Base-by-base conservation (phyloP, 2,329 filamentous ascomycete species). In the Zymoseptoria brevis region DNA sequence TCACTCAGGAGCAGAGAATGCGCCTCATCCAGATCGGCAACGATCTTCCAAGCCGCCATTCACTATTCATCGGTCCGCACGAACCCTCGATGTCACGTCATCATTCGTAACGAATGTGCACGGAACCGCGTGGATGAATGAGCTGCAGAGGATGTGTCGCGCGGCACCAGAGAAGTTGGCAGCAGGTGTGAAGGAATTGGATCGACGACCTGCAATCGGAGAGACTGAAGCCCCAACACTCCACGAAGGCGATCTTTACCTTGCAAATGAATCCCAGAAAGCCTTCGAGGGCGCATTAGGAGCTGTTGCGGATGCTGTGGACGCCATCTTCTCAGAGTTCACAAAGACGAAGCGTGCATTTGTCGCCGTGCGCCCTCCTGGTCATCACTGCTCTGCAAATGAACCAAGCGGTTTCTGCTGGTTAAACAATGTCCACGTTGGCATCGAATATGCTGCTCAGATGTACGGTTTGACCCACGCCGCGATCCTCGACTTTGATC, bases 381-480 rank as follows among this genome's bases (percentile, higher is more conserved):
- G 94, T 0, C 94, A 99, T 72, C 94, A 99, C 71, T 99, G 94
- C 75, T 96, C 93, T 2, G 85, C 90, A 3, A 84, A 88, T 54
- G 87, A 88, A 67, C 94, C 94, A 0, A 96, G 93, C 1, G 94
- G 94, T 0, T 99, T 99, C 72, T 99, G 94, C 76, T 99, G 94
- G 93, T 77, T 99, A 55, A 99, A 99, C 74, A 99, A 99, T 71
- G 91, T 99, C 0, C 93, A 97, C 71, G 90, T 99, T 21, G 94
- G 93, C 0, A 96, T 99, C 64, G 89, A 95, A 73, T 89, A 99
- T 73, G 93, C 87, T 9, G 87, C 90, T 19, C 84, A 93, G 62
- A 83, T 82, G 48, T 88, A 99, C 70, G 91, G 88, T 0, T 77
- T 97, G 26, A 97, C 93, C 0, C 94, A 99, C 73, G 93, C 92